Evolutionary conservation across 2,329 filamentous ascomycete genomes (phyloP).

Genomic region (Fusarium nematophilum): DNA sequence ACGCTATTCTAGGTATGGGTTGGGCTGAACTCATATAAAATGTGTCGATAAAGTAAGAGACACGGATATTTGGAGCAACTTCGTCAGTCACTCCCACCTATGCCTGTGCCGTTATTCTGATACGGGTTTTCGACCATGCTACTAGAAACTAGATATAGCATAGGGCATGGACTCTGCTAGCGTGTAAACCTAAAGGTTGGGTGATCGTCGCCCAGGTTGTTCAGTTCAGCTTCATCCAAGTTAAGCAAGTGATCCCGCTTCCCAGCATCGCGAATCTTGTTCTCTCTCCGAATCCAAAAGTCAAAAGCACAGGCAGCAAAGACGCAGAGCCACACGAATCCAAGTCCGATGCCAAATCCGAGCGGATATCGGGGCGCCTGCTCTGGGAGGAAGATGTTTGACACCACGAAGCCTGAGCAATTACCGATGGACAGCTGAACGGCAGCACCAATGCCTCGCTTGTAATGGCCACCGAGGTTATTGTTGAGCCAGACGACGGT

Average conservation of each 20-base stretch:
- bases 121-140: too few relatives aligned
- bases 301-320: background rate
- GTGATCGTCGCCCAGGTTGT: constrained; percentile 13
- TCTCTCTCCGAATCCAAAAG: constrained; percentile 9
- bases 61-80: too few relatives aligned
- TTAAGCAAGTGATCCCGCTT: constrained; percentile 12
- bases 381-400: constrained; percentile 1
- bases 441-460: constrained; percentile 1
- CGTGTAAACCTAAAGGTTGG: constrained; percentile 7
- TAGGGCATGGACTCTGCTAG: too few relatives aligned
- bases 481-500: constrained; percentile 5
- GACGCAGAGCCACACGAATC: constrained; percentile 18
- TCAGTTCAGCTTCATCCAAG: constrained; percentile 3
- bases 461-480: background rate
- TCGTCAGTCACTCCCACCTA: too few relatives aligned
- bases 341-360: constrained; percentile 11
- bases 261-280: constrained; percentile 20
- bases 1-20: too few relatives aligned
- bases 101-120: too few relatives aligned
- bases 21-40: too few relatives aligned
- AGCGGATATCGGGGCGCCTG: constrained; percentile 24
- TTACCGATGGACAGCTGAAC: background rate
- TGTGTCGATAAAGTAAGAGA: too few relatives aligned
- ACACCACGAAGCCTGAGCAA: constrained; percentile 5
- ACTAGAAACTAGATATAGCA: too few relatives aligned